phyloP scores from a whole-genome alignment of 2,329 filamentous ascomycete genomes.

The Stachybotrys chlorohalonatus region DNA sequence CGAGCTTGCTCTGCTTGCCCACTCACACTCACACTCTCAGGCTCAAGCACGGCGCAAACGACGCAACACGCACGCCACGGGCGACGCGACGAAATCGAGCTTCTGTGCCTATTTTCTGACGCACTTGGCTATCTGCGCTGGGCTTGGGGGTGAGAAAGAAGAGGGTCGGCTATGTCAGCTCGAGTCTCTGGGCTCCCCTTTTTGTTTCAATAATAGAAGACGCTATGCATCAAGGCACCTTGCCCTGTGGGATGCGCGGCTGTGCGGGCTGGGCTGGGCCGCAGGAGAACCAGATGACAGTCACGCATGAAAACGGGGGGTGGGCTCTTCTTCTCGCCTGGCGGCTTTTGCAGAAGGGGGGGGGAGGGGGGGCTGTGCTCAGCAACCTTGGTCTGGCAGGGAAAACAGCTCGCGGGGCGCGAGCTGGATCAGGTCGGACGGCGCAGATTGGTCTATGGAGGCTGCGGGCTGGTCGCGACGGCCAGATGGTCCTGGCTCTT shows the following conservation, averaged over 20 bases:
- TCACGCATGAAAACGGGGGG: background rate
- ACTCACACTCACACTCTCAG: background rate
- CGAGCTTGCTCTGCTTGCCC: background rate
- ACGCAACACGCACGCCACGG: background rate
- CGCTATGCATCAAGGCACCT: background rate
- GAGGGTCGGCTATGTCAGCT: background rate
- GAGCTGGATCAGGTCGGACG: background rate
- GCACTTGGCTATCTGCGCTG: background rate
- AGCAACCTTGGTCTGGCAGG: background rate
- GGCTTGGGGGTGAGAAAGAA: background rate
- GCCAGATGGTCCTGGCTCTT: background rate
- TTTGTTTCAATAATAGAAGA: background rate
- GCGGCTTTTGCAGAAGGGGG: too few relatives aligned
- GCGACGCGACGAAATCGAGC: background rate
- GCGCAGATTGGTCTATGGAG: background rate
- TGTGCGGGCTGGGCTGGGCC: background rate
- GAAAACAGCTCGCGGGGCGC: background rate
- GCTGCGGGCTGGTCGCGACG: background rate
- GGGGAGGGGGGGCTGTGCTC: too few relatives aligned
- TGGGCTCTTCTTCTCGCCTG: too few relatives aligned
- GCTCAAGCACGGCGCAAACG: background rate
- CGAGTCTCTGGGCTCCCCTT: background rate
- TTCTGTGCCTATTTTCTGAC: background rate
- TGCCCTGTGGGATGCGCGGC: background rate
- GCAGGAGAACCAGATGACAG: background rate